These are phyloP conservation scores for Magnolia sinica DNA, from an alignment of 164 flowering plant species.

Conservation along the genomic window DNA sequence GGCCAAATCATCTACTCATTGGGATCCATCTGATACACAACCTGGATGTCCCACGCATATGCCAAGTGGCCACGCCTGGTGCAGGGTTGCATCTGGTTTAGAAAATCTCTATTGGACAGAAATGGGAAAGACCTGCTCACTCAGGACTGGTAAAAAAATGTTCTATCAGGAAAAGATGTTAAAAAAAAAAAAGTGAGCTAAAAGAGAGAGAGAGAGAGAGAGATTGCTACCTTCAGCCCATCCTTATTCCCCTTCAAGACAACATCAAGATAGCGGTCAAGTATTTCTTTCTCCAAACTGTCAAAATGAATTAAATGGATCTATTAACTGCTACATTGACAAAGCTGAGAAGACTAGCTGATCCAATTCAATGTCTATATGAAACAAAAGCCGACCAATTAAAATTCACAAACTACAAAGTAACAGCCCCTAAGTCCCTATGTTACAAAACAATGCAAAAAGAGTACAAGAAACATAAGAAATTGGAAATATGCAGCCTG, in stretches of 20 bases:
- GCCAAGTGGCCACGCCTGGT: too few relatives aligned
- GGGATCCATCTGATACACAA: too few relatives aligned
- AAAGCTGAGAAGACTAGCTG: neutral
- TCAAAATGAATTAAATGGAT: neutral
- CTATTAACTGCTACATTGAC: neutral
- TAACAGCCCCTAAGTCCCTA: too few relatives aligned
- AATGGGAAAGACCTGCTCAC: too few relatives aligned
- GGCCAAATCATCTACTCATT: too few relatives aligned
- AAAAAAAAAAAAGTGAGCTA: too few relatives aligned
- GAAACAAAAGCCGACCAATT: neutral
- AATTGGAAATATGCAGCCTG: neutral
- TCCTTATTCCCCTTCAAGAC: constrained; percentile 96
- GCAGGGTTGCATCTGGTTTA: too few relatives aligned
- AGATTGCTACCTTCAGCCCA: constrained; percentile 69
- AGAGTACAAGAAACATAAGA: neutral
- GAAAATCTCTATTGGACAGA: too few relatives aligned
- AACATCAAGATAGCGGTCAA: constrained; percentile 85
- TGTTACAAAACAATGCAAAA: neutral
- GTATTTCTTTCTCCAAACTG: constrained; percentile 95
- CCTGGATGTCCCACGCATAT: too few relatives aligned
- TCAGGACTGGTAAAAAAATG: too few relatives aligned
- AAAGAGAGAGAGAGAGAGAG: too few relatives aligned
- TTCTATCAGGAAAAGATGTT: too few relatives aligned
- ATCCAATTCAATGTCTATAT: neutral
- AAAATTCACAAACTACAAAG: neutral